Evolutionary conservation across 176 grass and related monocot species (phyloP).

Genomic region (Juncus inflexus): DNA sequence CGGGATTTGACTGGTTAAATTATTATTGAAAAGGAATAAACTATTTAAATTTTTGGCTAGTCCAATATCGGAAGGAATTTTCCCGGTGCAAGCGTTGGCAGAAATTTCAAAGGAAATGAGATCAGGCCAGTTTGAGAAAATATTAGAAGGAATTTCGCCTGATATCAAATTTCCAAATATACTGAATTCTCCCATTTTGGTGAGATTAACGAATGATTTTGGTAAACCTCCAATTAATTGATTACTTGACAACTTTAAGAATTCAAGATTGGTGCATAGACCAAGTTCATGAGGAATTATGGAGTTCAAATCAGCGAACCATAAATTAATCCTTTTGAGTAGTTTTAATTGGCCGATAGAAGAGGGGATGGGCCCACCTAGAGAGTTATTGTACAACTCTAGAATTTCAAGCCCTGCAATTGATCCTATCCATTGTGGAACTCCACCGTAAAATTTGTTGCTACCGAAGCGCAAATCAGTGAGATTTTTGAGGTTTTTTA

Average conservation of each 20-base stretch:
- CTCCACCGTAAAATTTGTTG: conserved; percentile 45
- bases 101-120: conserved; percentile 55
- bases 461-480: conserved; percentile 33
- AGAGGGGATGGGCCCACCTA: conserved; percentile 47
- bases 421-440: conserved; percentile 39
- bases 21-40: conserved; percentile 43
- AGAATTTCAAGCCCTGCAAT: conserved; percentile 40
- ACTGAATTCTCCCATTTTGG: conserved; percentile 43
- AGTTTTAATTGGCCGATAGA: conserved; percentile 44
- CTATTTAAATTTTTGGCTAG: conserved; percentile 33
- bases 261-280: conserved; percentile 45
- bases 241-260: conserved; percentile 44
- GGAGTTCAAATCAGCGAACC: conserved; percentile 35
- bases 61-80: conserved; percentile 38
- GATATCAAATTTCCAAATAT: conserved; percentile 60
- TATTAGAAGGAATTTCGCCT: conserved; percentile 38
- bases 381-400: conserved; percentile 41
- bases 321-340: conserved; percentile 46
- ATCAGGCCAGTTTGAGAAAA: conserved; percentile 51
- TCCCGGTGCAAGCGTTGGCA: conserved; percentile 41
- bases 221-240: conserved; percentile 42
- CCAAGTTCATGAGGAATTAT: conserved; percentile 52
- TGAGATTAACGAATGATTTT: conserved; percentile 33
- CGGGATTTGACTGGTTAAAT: conserved; percentile 49
- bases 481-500: conserved; percentile 39